A percentile compares a stretch with the other conserved stretches of the same genome.
phyloP scores from a whole-genome alignment of 345 rosid genomes.

The Melaleuca quinquenervia region DNA sequence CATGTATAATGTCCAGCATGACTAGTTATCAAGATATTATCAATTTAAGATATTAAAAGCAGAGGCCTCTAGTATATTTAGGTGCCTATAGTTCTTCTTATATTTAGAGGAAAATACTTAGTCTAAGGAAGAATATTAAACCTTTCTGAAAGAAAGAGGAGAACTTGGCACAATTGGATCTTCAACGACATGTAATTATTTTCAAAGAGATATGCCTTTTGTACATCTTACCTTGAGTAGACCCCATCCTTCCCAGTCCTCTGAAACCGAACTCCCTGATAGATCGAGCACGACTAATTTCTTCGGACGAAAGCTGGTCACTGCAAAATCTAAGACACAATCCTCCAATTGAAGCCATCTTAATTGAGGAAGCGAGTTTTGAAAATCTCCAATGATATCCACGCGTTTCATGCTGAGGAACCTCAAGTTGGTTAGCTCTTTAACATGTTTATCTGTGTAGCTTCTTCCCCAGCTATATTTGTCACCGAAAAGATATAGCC shows the following conservation, averaged over 20 bases:
- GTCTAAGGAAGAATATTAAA: background rate
- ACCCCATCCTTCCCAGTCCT: fast-evolving
- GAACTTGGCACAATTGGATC: background rate
- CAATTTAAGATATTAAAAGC: background rate
- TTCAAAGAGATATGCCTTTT: background rate
- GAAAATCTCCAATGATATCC: background rate
- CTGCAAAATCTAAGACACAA: background rate
- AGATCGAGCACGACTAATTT: background rate
- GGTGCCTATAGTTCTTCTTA: background rate
- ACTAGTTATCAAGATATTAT: background rate
- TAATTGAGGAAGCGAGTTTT: background rate
- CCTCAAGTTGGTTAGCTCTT: background rate
- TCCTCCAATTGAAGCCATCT: fast-evolving
- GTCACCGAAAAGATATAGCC: too few species aligned
- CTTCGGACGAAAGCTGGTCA: background rate
- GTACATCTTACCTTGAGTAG: background rate
- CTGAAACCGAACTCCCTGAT: fast-evolving
- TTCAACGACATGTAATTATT: background rate
- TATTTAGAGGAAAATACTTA: background rate
- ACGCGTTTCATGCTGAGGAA: fast-evolving
- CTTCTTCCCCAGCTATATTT: fast-evolving
- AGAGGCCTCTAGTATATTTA: background rate
- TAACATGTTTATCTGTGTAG: fast-evolving
- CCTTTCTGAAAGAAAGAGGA: background rate
- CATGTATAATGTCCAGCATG: background rate